Conservation (phyloP, 2,329 filamentous ascomycete genomes). For the Diaporthe nobilis region DNA sequence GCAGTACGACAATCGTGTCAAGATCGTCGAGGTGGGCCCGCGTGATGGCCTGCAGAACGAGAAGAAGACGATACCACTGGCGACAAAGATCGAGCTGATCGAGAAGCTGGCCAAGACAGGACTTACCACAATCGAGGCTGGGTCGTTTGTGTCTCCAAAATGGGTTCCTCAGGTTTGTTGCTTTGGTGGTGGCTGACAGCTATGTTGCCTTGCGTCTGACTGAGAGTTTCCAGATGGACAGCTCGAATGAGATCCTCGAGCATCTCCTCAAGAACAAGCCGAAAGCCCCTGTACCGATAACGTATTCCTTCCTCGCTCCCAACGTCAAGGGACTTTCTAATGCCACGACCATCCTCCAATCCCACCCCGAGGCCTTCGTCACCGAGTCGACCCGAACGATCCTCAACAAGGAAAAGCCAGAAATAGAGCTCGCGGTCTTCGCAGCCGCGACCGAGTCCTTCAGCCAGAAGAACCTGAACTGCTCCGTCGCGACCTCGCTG, state of each 20-base stretch:
- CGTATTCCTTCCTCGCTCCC: conserved; percentile 86
- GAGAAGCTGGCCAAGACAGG: conserved; percentile 78
- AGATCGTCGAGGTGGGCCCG: conserved; percentile 86
- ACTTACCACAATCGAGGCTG: conserved; percentile 81
- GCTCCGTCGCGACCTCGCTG: conserved; percentile 81
- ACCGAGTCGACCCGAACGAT: conserved; percentile 62
- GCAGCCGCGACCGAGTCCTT: conserved; percentile 87
- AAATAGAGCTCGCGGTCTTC: conserved; percentile 83
- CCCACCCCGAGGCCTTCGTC: conserved; percentile 64
- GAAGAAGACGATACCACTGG: conserved; percentile 77
- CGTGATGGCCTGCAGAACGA: conserved; percentile 92
- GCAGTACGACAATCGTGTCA: conserved; percentile 61
- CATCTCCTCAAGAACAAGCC: conserved; percentile 74
- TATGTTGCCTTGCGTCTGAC: neutral
- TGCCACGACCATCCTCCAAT: conserved; percentile 67
- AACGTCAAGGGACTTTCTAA: conserved; percentile 81
- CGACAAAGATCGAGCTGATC: conserved; percentile 84
- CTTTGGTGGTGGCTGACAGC: neutral
- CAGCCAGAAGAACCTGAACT: conserved; percentile 86
- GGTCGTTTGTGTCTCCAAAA: conserved; percentile 86
- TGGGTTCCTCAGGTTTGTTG: conserved; percentile 82
- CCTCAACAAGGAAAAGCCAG: conserved; percentile 54
- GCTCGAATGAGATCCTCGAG: conserved; percentile 81
- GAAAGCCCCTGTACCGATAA: conserved; percentile 68
- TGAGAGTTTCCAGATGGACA: conserved; percentile 74